Evolutionary conservation across 129 eudicot species (phyloP).

Genomic region (Chrysanthemum makinoi): DNA sequence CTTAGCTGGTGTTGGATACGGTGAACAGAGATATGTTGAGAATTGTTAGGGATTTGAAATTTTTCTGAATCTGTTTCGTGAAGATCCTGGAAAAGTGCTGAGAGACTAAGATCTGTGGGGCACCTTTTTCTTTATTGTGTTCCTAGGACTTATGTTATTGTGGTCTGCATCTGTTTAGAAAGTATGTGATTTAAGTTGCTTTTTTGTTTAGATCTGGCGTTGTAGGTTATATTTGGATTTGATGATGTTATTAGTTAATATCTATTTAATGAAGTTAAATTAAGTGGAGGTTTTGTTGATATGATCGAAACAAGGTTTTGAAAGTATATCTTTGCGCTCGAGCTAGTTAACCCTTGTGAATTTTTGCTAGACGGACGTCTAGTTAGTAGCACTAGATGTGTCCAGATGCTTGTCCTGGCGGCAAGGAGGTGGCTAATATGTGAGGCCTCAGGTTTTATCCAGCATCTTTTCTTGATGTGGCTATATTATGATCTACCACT

Average conservation of each 20-base stretch:
- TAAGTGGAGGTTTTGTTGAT: neutral
- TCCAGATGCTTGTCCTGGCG: neutral
- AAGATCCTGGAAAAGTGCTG: constrained; percentile 95
- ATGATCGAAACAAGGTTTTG: neutral
- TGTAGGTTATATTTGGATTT: too few species aligned
- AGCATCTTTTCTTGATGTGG: too few species aligned
- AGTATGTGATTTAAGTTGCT: constrained; percentile 32
- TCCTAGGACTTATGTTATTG: constrained; percentile 74
- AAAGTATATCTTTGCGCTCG: neutral
- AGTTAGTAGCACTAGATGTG: neutral
- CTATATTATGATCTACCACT: too few species aligned
- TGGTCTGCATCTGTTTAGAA: constrained; percentile 97
- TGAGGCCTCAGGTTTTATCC: too few species aligned
- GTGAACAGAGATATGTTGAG: constrained; percentile 85
- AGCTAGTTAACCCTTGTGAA: too few species aligned
- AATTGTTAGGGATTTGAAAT: constrained; percentile 84
- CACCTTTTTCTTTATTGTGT: constrained; percentile 93
- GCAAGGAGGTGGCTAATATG: too few species aligned
- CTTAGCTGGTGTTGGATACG: constrained; percentile 94
- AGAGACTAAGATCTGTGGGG: constrained; percentile 99
- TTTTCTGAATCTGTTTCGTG: constrained; percentile 88
- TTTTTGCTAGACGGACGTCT: too few species aligned
- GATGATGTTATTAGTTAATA: too few species aligned
- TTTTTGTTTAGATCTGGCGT: too few species aligned
- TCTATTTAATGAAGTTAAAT: neutral